These are phyloP conservation scores for Agrocybe pediades DNA, from an alignment of 768 basidiomycete species.

Conservation along the genomic window DNA sequence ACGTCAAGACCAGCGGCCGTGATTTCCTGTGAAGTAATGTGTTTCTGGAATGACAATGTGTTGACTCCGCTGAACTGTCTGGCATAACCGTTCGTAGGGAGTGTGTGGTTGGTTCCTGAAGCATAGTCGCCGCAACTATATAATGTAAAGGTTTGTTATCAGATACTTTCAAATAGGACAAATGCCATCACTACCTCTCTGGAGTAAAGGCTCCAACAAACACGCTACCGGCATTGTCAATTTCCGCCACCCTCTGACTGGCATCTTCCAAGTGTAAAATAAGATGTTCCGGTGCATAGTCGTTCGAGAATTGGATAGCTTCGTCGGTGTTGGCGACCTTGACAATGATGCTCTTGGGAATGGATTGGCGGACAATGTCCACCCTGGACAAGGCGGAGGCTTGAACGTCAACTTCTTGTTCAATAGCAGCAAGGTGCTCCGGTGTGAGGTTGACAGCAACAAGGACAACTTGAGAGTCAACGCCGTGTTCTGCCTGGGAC, in stretches of 20 bases:
- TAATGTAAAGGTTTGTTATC: constrained; percentile 2
- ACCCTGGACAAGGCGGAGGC: constrained; percentile 86
- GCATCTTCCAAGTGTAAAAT: constrained; percentile 87
- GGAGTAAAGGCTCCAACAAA: constrained; percentile 96
- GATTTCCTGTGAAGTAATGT: constrained; percentile 96
- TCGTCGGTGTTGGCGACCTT: constrained; percentile 65
- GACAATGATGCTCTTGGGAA: constrained; percentile 90
- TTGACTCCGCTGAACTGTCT: constrained; percentile 98
- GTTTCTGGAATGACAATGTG: constrained; percentile 96
- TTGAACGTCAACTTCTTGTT: constrained; percentile 83
- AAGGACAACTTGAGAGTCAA: constrained; percentile 97
- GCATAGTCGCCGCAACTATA: constrained; percentile 96
- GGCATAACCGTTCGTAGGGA: constrained; percentile 96
- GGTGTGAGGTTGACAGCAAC: constrained; percentile 73
- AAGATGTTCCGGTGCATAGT: constrained; percentile 97
- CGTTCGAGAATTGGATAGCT: constrained; percentile 90
- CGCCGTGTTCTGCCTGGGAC: constrained; percentile 97
- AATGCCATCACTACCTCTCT: constrained; percentile 67
- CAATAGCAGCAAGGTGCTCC: constrained; percentile 69
- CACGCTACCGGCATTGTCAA: constrained; percentile 94
- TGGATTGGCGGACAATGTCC: constrained; percentile 87
- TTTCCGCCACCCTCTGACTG: constrained; percentile 54
- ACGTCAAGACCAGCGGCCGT: constrained; percentile 71
- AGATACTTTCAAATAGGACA: background rate
- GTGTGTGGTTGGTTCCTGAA: constrained; percentile 97